Percentiles rank a stretch among this genome's conserved stretches.
These are phyloP conservation scores for Pythium phragmiticola DNA, from an alignment of 352 stramenopile genomes.

Conservation along the genomic window DNA sequence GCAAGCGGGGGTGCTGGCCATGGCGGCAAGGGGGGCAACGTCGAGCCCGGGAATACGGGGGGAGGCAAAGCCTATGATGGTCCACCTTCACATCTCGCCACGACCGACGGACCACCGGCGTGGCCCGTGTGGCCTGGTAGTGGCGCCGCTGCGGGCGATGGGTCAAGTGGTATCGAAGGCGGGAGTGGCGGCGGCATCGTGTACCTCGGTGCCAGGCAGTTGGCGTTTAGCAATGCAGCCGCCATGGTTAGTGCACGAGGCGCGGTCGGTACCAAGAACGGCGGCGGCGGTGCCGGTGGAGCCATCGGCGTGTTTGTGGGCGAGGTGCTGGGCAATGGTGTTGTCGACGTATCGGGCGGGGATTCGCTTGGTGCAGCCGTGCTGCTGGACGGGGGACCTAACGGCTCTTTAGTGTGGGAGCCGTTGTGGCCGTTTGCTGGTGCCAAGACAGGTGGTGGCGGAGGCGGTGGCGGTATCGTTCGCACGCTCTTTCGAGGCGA, in stretches of 20 bases:
- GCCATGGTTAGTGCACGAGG: slow-evolving; percentile 54
- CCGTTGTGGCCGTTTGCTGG: slow-evolving; percentile 7
- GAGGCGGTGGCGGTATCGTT: slow-evolving; percentile 30
- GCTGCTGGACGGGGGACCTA: neutral
- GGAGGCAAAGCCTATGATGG: slow-evolving; percentile 30
- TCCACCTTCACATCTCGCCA: slow-evolving; percentile 12
- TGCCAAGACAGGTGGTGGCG: slow-evolving; percentile 45
- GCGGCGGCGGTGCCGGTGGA: slow-evolving; percentile 71
- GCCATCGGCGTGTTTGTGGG: slow-evolving; percentile 59
- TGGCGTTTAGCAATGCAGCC: slow-evolving; percentile 39
- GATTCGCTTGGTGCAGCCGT: slow-evolving; percentile 15
- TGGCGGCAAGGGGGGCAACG: slow-evolving; percentile 35
- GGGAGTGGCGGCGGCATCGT: slow-evolving; percentile 73
- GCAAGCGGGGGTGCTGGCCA: slow-evolving; percentile 39
- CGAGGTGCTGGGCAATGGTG: slow-evolving; percentile 56
- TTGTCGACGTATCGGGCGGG: slow-evolving; percentile 59
- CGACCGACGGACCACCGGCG: neutral
- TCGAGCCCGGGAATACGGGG: slow-evolving; percentile 31
- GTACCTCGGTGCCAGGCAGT: slow-evolving; percentile 53
- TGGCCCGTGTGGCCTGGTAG: slow-evolving; percentile 32
- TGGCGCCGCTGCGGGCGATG: slow-evolving; percentile 25
- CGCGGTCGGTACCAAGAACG: slow-evolving; percentile 50
- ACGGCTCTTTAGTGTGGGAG: slow-evolving; percentile 33
- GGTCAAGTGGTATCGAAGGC: slow-evolving; percentile 47
- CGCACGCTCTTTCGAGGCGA: slow-evolving; percentile 27